Percentiles rank a stretch among this genome's conserved stretches.
Evolutionary conservation across 176 grass and related monocot species (phyloP).

Genomic region (Carex littledalei): DNA sequence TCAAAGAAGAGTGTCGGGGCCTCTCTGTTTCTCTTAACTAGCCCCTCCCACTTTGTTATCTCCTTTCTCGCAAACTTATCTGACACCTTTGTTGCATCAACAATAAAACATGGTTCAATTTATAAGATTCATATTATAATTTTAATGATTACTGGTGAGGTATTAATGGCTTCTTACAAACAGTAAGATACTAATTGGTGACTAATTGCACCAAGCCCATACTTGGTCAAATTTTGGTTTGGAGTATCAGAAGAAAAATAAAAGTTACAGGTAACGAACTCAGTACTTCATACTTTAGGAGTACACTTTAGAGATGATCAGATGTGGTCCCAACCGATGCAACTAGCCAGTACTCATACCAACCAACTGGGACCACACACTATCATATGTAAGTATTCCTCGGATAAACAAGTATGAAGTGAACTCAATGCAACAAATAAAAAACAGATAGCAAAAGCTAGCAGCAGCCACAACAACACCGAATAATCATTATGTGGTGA

Average conservation of each 20-base stretch:
- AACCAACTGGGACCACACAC: neutral
- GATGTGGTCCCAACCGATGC: neutral
- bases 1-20: conserved; percentile 72
- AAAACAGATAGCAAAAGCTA: neutral
- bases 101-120: neutral
- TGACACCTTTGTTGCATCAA: conserved; percentile 10
- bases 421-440: neutral
- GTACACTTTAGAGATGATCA: neutral
- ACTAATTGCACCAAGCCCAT: neutral
- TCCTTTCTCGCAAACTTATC: conserved; percentile 37
- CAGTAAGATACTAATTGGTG: neutral
- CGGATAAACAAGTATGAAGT: neutral
- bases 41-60: conserved; percentile 56
- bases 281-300: neutral
- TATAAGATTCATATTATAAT: neutral
- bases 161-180: neutral
- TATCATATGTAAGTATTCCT: neutral
- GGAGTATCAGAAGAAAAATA: neutral
- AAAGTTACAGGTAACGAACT: neutral
- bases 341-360: neutral
- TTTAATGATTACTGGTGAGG: neutral
- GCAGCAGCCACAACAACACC: neutral
- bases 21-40: conserved; percentile 62
- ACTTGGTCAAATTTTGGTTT: neutral
- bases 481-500: neutral